Conservation (phyloP, 805 yeast genomes). For the Zygosaccharomyces bisporus region DNA sequence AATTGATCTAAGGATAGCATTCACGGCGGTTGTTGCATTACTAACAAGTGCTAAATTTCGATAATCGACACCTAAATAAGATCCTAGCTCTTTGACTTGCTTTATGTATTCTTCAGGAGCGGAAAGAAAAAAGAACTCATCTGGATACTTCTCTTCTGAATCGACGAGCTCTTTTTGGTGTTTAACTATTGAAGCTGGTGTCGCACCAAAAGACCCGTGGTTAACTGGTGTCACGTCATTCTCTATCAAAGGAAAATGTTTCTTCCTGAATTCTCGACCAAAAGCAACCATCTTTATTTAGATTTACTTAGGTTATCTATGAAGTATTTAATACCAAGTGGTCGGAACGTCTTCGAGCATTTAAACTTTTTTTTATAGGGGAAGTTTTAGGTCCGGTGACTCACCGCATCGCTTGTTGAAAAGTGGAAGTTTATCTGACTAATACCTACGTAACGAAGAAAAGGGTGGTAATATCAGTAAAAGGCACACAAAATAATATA, state of each 20-base stretch:
- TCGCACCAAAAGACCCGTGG: slow-evolving; percentile 62
- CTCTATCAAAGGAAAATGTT: slow-evolving; percentile 44
- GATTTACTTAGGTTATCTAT: too few relatives aligned
- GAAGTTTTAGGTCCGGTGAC: too few relatives aligned
- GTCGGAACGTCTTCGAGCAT: too few relatives aligned
- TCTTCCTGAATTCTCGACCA: slow-evolving; percentile 48
- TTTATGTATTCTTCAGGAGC: slow-evolving; percentile 32
- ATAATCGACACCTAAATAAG: slow-evolving; percentile 46
- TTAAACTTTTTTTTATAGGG: too few relatives aligned
- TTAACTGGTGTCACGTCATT: slow-evolving; percentile 46
- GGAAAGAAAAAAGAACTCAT: slow-evolving; percentile 38
- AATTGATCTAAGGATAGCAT: slow-evolving; percentile 51
- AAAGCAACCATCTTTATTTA: slow-evolving; percentile 33
- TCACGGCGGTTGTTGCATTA: slow-evolving; percentile 61
- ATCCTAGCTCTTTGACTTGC: slow-evolving; percentile 40
- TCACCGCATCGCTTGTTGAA: too few relatives aligned
- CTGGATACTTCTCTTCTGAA: slow-evolving; percentile 43
- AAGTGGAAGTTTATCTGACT: too few relatives aligned
- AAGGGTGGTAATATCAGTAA: too few relatives aligned
- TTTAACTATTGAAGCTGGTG: slow-evolving; percentile 47
- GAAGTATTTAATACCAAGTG: too few relatives aligned
- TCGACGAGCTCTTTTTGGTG: slow-evolving; percentile 33
- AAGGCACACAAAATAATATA: too few relatives aligned
- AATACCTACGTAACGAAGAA: too few relatives aligned
- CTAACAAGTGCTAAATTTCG: slow-evolving; percentile 49